Evolutionary conservation across 2,329 filamentous ascomycete genomes (phyloP).

Genomic region (Aspergillus puulaauensis): DNA sequence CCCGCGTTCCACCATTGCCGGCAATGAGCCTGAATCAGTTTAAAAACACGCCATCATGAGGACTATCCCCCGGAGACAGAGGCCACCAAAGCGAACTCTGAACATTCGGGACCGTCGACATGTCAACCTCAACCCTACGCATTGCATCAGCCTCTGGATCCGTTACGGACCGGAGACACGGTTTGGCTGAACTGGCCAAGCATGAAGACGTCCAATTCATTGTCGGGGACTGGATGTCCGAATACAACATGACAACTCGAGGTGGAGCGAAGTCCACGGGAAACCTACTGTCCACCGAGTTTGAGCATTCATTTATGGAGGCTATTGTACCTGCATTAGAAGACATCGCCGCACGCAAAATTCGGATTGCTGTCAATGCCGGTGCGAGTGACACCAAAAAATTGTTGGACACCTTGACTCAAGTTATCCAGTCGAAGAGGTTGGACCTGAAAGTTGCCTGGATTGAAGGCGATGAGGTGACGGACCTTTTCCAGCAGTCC

Average conservation of each 20-base stretch:
- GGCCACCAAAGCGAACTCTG: too few relatives aligned
- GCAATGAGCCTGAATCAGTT: too few relatives aligned
- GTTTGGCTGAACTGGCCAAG: constrained; percentile 6
- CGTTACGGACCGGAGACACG: constrained; percentile 16
- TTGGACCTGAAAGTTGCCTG: constrained; percentile 37
- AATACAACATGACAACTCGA: constrained; percentile 22
- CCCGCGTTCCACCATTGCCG: too few relatives aligned
- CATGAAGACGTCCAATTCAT: constrained; percentile 24
- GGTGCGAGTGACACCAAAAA: constrained; percentile 39
- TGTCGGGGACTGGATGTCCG: constrained; percentile 30
- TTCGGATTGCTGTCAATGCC: constrained; percentile 44
- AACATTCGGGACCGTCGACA: background rate
- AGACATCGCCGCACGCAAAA: constrained; percentile 35
- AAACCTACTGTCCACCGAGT: constrained; percentile 20
- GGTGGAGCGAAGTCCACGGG: constrained; percentile 21
- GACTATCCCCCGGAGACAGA: too few relatives aligned
- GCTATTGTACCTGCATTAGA: constrained; percentile 39
- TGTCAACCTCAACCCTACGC: constrained; percentile 19
- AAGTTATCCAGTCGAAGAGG: constrained; percentile 30
- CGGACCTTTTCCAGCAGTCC: constrained; percentile 26
- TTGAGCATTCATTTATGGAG: constrained; percentile 35
- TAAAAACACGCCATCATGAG: too few relatives aligned
- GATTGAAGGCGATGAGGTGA: constrained; percentile 43
- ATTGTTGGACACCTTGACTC: constrained; percentile 20
- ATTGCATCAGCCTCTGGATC: constrained; percentile 32